Evolutionary conservation across 495 filamentous ascomycete species (phyloP).

Genomic region (Talaromyces nanjingensis): DNA sequence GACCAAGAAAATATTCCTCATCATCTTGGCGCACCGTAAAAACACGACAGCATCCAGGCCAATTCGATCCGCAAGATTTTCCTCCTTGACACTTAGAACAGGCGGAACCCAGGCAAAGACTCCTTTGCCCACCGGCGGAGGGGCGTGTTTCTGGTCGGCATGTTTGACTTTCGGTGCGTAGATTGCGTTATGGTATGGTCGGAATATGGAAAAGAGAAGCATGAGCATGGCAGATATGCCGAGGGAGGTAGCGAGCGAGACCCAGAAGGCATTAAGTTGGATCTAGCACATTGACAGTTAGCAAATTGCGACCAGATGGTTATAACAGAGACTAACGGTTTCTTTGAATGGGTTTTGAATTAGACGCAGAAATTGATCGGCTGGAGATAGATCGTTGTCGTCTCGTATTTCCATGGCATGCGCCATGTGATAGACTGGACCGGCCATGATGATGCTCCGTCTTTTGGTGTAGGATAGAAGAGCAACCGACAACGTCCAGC

Average conservation of each 20-base stretch:
- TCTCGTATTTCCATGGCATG: neutral
- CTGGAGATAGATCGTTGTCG: neutral
- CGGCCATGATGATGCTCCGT: neutral
- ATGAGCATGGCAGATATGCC: constrained; percentile 64
- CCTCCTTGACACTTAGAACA: constrained; percentile 67
- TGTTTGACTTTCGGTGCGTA: constrained; percentile 94
- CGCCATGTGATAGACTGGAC: neutral
- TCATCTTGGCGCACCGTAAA: constrained; percentile 83
- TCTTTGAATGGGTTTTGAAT: constrained; percentile 44
- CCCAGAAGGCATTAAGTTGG: constrained; percentile 58
- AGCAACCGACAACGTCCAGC: constrained; percentile 3
- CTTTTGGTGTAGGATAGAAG: neutral
- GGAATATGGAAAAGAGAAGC: constrained; percentile 76
- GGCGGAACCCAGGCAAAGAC: constrained; percentile 80
- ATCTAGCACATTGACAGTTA: constrained; percentile 35
- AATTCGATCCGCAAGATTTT: constrained; percentile 65
- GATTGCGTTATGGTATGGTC: constrained; percentile 82
- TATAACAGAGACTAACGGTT: constrained; percentile 22
- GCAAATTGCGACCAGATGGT: neutral
- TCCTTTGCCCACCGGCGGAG: constrained; percentile 83
- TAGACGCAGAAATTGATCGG: neutral
- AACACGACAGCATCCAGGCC: constrained; percentile 91
- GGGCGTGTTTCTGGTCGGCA: constrained; percentile 84
- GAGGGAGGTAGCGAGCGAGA: constrained; percentile 78
- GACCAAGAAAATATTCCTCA: constrained; percentile 76